Evolutionary conservation across 2,329 filamentous ascomycete genomes (phyloP).

Genomic region (Aspergillus sp.): DNA sequence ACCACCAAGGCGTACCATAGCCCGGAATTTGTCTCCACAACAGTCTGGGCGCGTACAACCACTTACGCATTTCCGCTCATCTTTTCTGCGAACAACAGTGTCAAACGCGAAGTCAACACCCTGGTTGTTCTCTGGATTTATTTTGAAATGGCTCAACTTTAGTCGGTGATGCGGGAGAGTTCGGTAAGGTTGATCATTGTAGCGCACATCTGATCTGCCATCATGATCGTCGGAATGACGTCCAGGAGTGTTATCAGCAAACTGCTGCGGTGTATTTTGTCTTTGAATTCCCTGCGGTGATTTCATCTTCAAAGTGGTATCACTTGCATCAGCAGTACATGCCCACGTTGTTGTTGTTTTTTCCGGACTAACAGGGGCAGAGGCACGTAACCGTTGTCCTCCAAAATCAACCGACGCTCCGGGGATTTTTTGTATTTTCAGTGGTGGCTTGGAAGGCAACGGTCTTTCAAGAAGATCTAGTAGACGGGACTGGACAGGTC

Average conservation of each 20-base stretch:
- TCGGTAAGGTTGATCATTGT: slow-evolving; percentile 49
- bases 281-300: background rate
- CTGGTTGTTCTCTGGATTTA: slow-evolving; percentile 69
- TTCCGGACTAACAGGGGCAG: too few species aligned
- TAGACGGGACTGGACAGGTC: slow-evolving; percentile 19
- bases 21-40: slow-evolving; percentile 67
- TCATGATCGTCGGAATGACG: too few species aligned
- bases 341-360: too few species aligned
- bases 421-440: slow-evolving; percentile 5
- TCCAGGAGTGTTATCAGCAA: background rate
- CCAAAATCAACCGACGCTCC: background rate
- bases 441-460: slow-evolving; percentile 15
- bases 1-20: slow-evolving; percentile 51
- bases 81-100: slow-evolving; percentile 67
- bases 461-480: slow-evolving; percentile 27
- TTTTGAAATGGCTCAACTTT: slow-evolving; percentile 68
- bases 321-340: background rate
- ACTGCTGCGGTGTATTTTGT: background rate
- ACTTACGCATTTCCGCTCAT: slow-evolving; percentile 64
- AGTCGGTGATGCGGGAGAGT: slow-evolving; percentile 55
- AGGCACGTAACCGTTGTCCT: too few species aligned
- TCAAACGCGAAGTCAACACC: slow-evolving; percentile 68
- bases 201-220: slow-evolving; percentile 5
- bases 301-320: background rate
- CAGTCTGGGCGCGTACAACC: slow-evolving; percentile 73